Conservation (phyloP, 345 rosid genomes). For the Pseudoturritis turrita region DNA sequence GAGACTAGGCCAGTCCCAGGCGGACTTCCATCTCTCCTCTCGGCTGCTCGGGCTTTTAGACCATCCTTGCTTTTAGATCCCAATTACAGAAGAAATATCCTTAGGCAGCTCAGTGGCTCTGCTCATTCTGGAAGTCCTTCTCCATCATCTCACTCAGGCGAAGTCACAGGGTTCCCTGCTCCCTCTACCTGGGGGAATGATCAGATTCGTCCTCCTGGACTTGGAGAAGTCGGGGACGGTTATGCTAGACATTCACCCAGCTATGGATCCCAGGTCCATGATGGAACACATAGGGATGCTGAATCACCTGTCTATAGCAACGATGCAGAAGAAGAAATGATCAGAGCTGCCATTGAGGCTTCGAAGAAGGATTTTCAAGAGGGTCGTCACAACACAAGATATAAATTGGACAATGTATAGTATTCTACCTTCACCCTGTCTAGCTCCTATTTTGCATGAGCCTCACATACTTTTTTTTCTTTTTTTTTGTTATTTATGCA, state of each 20-base stretch:
- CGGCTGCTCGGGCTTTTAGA: constrained; percentile 65
- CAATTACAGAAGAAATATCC: constrained; percentile 57
- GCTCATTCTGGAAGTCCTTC: constrained; percentile 26
- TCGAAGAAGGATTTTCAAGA: constrained; percentile 53
- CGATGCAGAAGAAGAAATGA: constrained; percentile 67
- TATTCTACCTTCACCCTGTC: background rate
- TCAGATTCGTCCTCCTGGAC: constrained; percentile 38
- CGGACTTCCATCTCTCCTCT: constrained; percentile 50
- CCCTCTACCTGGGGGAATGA: constrained; percentile 30
- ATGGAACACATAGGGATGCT: constrained; percentile 32
- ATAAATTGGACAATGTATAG: constrained; percentile 14
- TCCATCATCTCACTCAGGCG: constrained; percentile 33
- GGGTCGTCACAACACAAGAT: constrained; percentile 12
- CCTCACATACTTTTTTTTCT: background rate
- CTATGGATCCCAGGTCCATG: constrained; percentile 30
- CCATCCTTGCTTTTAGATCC: constrained; percentile 75
- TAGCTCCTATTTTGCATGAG: background rate
- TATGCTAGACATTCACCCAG: constrained; percentile 28
- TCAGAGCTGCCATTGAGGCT: constrained; percentile 76
- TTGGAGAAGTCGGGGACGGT: constrained; percentile 30
- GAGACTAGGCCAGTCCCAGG: constrained; percentile 34
- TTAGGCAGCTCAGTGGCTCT: constrained; percentile 51
- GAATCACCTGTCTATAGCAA: constrained; percentile 24
- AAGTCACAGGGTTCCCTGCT: constrained; percentile 34
- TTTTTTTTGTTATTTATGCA: constrained; percentile 28